Evolutionary conservation across 345 rosid species (phyloP), one percentile per base, ranked within the genome.

Genomic region (Gossypium mustelinum): DNA sequence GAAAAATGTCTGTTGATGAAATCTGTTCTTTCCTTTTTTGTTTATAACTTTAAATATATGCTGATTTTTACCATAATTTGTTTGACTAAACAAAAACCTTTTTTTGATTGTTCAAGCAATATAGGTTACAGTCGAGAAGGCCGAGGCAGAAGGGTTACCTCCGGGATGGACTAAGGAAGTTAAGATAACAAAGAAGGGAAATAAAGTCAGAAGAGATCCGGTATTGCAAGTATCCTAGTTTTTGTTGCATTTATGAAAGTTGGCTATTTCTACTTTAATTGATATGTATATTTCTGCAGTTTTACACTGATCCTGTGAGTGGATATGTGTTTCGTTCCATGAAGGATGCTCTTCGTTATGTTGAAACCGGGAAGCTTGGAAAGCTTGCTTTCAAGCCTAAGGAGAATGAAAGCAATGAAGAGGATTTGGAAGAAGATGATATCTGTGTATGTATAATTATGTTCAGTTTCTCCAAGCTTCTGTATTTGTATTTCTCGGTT

Each of bases 131-230:
- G 60, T 82, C 24, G 91, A 90, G 86, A 89, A 77, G 86, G 83
- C 48, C 77, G 85, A 77, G 27, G 87, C 94, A 45, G 86, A 94
- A 78, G 98, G 97, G 47, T 86, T 92, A 72, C 97, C 94, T 56
- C 68, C 85, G 65, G 97, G 97, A 83, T 94, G 98, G 98, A 90
- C 79, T 80, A 90, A 90, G 87, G 92, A 94, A 83, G 69, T 89
- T 63, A 87, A 75, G 75, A 78, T 90, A 55, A 83, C 84, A 43
- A 92, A 82, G 90, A 85, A 63, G 72, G 88, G 80, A 29, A 67
- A 82, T 70, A 86, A 70, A 85, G 73, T 68, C 60, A 81, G 97
- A 85, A 89, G 81, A 85, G 97, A 92, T 73, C 75, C 92, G 86
- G 98, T 92, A 88, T 60, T 82, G 41, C 73, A 41, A 34, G 41